Evolutionary conservation across 2,329 filamentous ascomycete species (phyloP).

Genomic region (Septoria petroselini): DNA sequence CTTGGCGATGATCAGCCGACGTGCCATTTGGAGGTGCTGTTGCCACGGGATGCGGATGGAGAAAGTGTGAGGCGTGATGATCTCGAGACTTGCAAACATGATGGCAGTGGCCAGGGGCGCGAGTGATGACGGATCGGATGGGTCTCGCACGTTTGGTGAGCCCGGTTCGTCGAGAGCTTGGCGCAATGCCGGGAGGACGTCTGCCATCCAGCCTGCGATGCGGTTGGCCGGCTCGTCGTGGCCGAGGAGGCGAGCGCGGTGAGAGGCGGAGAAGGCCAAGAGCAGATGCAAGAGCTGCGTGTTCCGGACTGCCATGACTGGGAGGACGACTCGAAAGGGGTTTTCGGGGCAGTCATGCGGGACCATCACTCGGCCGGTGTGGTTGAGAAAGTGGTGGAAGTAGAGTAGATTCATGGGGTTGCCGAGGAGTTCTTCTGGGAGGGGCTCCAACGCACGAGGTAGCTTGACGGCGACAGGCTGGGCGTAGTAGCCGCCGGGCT

Average conservation of each 20-base stretch:
- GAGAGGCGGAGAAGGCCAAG: constrained; percentile 79
- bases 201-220: constrained; percentile 75
- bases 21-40: constrained; percentile 70
- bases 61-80: constrained; percentile 77
- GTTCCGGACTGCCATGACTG: constrained; percentile 65
- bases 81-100: constrained; percentile 79
- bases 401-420: constrained; percentile 80
- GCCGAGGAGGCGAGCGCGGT: constrained; percentile 69
- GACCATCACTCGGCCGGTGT: constrained; percentile 67
- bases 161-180: constrained; percentile 52
- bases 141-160: constrained; percentile 27
- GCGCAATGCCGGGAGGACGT: constrained; percentile 72
- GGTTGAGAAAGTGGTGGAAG: constrained; percentile 72
- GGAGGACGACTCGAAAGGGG: constrained; percentile 59
- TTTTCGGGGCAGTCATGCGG: constrained; percentile 62
- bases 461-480: constrained; percentile 65
- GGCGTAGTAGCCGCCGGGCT: constrained; percentile 65
- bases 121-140: constrained; percentile 63
- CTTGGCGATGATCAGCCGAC: constrained; percentile 69
- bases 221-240: constrained; percentile 72
- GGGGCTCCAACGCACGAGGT: constrained; percentile 54
- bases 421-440: constrained; percentile 58
- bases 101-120: constrained; percentile 76
- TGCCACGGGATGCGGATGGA: constrained; percentile 80
- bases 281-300: constrained; percentile 72